Conservation (phyloP, 352 stramenopile species). For the Globisporangium iwayamae region DNA sequence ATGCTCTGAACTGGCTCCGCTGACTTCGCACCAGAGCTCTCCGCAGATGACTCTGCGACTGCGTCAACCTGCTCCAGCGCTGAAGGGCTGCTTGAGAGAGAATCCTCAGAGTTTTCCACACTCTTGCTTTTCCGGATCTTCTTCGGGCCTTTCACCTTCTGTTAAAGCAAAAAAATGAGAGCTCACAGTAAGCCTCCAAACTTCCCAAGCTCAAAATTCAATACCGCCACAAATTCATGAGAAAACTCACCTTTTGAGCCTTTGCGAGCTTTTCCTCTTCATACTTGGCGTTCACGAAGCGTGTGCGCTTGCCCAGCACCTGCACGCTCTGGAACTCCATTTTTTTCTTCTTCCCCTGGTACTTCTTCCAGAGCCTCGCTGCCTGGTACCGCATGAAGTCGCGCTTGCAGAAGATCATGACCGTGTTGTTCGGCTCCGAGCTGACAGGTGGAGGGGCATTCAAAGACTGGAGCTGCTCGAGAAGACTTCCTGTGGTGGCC, state of each 20-base stretch:
- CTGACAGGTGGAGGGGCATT: not conserved
- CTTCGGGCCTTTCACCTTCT: constrained; percentile 1
- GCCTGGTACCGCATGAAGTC: constrained; percentile 80
- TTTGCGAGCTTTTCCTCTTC: constrained; percentile 2
- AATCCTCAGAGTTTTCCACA: not conserved
- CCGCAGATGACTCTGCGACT: not conserved
- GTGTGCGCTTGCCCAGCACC: constrained; percentile 48
- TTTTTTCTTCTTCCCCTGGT: constrained; percentile 57
- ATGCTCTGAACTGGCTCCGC: not conserved
- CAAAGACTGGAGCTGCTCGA: not conserved
- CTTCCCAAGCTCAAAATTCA: not conserved
- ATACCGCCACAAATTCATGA: not conserved
- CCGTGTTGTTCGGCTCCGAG: constrained; percentile 35
- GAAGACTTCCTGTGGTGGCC: not conserved
- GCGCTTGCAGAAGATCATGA: constrained; percentile 82
- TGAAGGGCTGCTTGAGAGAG: not conserved
- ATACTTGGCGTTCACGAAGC: constrained; percentile 35
- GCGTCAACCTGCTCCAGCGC: not conserved
- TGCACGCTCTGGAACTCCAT: constrained; percentile 42
- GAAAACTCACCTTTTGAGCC: not conserved
- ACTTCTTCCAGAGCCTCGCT: constrained; percentile 67
- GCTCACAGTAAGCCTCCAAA: not conserved
- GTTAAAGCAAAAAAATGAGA: not conserved
- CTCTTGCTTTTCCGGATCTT: not conserved
- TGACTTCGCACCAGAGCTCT: not conserved